Evolutionary conservation across 495 filamentous ascomycete genomes (phyloP).

Genomic region (Letharia columbiana): DNA sequence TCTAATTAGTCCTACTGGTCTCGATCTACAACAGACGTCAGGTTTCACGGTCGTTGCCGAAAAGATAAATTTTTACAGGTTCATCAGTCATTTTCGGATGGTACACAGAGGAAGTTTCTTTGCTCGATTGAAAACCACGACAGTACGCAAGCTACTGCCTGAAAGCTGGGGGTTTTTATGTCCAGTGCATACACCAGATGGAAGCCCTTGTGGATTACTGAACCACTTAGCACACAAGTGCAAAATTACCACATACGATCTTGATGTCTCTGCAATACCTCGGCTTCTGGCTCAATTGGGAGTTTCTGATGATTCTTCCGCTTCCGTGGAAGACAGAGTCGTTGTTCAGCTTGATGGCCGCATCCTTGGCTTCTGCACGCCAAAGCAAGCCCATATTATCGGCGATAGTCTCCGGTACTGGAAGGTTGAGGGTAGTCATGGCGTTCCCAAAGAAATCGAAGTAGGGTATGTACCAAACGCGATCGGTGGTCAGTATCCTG

Average conservation of each 20-base stretch:
- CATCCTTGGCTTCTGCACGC: slow-evolving; percentile 82
- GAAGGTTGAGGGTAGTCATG: slow-evolving; percentile 89
- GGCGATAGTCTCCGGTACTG: slow-evolving; percentile 80
- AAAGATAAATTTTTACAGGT: slow-evolving; percentile 98
- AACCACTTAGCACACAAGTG: slow-evolving; percentile 97
- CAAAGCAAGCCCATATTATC: slow-evolving; percentile 66
- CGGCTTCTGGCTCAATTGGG: slow-evolving; percentile 67
- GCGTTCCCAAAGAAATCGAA: slow-evolving; percentile 76
- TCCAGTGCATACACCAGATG: slow-evolving; percentile 96
- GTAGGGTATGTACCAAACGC: slow-evolving; percentile 85
- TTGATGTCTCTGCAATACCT: slow-evolving; percentile 66
- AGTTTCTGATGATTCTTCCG: slow-evolving; percentile 59
- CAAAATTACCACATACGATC: slow-evolving; percentile 63
- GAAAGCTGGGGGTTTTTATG: slow-evolving; percentile 98
- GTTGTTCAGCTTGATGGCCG: slow-evolving; percentile 83
- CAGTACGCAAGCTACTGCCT: slow-evolving; percentile 86
- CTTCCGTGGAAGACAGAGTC: slow-evolving; percentile 68
- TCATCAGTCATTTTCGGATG: slow-evolving; percentile 99
- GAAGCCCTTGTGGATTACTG: slow-evolving; percentile 83
- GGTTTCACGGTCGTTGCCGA: slow-evolving; percentile 95
- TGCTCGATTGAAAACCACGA: slow-evolving; percentile 92
- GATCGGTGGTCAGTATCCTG: slow-evolving; percentile 84
- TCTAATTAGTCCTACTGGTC: slow-evolving; percentile 75
- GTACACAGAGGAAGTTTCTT: slow-evolving; percentile 98
- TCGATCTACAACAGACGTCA: slow-evolving; percentile 88